phyloP scores from a whole-genome alignment of 306 rosid genomes.

The Fagus crenata region DNA sequence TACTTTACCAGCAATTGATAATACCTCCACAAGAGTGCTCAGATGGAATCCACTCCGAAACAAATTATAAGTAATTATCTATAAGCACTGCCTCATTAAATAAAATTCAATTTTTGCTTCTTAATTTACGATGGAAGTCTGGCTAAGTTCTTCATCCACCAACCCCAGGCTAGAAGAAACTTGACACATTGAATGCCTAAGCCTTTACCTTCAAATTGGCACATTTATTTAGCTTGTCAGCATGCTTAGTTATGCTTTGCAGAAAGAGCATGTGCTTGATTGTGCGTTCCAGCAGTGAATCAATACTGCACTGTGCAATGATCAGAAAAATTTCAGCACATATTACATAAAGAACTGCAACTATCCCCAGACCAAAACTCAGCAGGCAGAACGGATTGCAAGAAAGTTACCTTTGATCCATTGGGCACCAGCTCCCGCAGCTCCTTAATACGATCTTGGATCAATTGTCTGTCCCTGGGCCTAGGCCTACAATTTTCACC shows the following conservation, averaged over 20 bases:
- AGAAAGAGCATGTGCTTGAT: conserved; percentile 90
- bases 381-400: not conserved
- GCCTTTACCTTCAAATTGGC: conserved; percentile 59
- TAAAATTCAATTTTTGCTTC: conserved; percentile 15
- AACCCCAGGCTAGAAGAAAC: conserved; percentile 3
- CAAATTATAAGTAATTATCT: not conserved
- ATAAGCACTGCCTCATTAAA: not conserved
- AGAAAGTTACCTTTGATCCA: conserved; percentile 77
- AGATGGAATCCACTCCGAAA: not conserved
- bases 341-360: conserved; percentile 17
- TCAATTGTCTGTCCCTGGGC: conserved; percentile 97
- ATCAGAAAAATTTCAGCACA: conserved; percentile 37
- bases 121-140: not conserved
- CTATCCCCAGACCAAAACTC: conserved; percentile 25
- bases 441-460: conserved; percentile 97
- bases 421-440: conserved; percentile 88
- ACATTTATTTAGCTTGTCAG: conserved; percentile 74
- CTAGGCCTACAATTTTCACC: conserved; percentile 95
- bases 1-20: not conserved
- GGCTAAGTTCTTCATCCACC: conserved; percentile 11
- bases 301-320: conserved; percentile 81
- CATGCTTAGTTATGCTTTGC: conserved; percentile 82
- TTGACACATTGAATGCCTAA: conserved; percentile 13
- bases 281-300: conserved; percentile 86
- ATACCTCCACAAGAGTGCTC: not conserved